Percentiles rank a stretch among this genome's conserved stretches.
These are phyloP conservation scores for Tardiomyces digboiensis DNA, from an alignment of 1,139 yeast genomes.

Conservation along the genomic window DNA sequence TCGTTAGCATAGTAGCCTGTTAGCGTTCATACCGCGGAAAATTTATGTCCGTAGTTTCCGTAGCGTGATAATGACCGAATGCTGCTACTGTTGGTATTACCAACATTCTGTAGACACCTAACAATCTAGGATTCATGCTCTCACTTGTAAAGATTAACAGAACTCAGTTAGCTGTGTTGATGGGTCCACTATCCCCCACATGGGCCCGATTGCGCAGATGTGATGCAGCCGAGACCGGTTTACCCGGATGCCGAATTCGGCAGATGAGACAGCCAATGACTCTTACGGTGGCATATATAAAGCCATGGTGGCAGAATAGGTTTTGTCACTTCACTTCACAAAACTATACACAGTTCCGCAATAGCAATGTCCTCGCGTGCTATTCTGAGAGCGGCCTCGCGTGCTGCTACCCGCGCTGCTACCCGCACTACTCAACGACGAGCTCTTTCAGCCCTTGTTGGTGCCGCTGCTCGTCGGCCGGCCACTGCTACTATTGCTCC, in stretches of 20 bases:
- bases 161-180: no score
- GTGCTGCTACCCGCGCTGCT: constrained; percentile 20
- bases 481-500: constrained; percentile 14
- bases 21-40: no score
- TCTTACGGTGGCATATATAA: background rate
- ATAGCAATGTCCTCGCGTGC: constrained; percentile 21
- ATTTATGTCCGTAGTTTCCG: no score
- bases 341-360: background rate
- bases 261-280: background rate
- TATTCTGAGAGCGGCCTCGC: constrained; percentile 21
- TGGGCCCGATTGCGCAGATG: background rate
- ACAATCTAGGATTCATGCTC: no score
- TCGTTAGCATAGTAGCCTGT: no score
- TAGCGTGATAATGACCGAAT: no score
- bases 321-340: background rate
- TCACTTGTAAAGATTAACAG: no score
- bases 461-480: constrained; percentile 13
- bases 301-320: background rate
- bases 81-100: no score
- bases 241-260: constrained; percentile 1
- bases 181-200: no score
- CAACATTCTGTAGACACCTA: no score
- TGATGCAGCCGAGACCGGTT: background rate
- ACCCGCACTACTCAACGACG: constrained; percentile 19
- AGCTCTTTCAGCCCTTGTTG: constrained; percentile 9